A percentile compares a stretch with the other conserved stretches of the same genome.
These are phyloP conservation scores for Candida multigemmis DNA, from an alignment of 805 yeast species.

Conservation along the genomic window DNA sequence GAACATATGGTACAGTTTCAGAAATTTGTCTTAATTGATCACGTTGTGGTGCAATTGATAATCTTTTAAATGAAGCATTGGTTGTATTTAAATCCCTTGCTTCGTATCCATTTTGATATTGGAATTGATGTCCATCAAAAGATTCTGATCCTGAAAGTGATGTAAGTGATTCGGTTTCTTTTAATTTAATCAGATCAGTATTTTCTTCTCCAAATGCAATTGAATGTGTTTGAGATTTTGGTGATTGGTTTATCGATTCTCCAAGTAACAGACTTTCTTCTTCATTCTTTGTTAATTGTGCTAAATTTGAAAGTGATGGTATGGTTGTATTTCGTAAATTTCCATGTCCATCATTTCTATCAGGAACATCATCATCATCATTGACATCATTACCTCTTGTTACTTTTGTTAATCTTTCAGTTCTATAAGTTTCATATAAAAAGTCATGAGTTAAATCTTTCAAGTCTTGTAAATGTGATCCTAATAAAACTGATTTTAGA, in stretches of 20 bases:
- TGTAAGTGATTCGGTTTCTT: conserved; percentile 16
- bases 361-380: conserved; percentile 8
- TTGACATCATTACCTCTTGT: conserved; percentile 26
- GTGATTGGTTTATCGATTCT: no score
- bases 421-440: conserved; percentile 71
- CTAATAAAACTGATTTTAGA: conserved; percentile 63
- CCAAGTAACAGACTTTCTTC: no score
- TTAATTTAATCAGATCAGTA: conserved; percentile 15
- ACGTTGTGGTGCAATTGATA: conserved; percentile 41
- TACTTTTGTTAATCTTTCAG: conserved; percentile 61
- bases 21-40: conserved; percentile 67
- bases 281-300: conserved; percentile 40
- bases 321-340: conserved; percentile 8
- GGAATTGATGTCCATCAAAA: conserved; percentile 9
- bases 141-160: conserved; percentile 24
- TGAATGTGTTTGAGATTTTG: conserved; percentile 17
- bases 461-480: conserved; percentile 75
- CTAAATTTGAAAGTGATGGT: conserved; percentile 58
- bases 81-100: conserved; percentile 11
- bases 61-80: conserved; percentile 30
- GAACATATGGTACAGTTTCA: conserved; percentile 77
- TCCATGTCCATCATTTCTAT: conserved; percentile 2
- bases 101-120: conserved; percentile 3
- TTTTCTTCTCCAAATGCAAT: conserved; percentile 22
- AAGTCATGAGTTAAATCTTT: conserved; percentile 73